These are phyloP conservation scores for Polygonum maritimum DNA, from an alignment of 148 eudicot species.

Conservation along the genomic window DNA sequence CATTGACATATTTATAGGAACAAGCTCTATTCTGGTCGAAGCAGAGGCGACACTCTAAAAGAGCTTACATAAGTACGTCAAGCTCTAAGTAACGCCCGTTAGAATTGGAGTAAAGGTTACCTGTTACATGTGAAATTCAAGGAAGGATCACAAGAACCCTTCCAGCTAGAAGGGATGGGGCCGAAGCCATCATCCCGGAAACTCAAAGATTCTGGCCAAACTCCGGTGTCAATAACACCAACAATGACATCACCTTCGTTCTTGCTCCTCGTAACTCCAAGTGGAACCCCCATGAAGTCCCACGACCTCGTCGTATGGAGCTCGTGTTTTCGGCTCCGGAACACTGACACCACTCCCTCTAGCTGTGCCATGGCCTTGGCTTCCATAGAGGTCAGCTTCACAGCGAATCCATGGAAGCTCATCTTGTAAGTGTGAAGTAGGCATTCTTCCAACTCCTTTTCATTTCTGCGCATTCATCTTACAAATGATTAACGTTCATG, in stretches of 20 bases:
- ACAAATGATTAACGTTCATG: not conserved
- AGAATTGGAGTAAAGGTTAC: slow-evolving; percentile 14
- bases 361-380: slow-evolving; percentile 21
- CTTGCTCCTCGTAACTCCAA: not conserved
- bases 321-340: slow-evolving; percentile 31
- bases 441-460: not conserved
- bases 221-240: slow-evolving; percentile 34
- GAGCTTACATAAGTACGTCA: too few species aligned
- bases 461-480: not conserved
- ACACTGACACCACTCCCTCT: slow-evolving; percentile 40
- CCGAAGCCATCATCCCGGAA: slow-evolving; percentile 38
- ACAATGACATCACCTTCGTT: slow-evolving; percentile 34
- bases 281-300: slow-evolving; percentile 44
- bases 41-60: too few species aligned
- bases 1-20: too few species aligned
- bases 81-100: too few species aligned
- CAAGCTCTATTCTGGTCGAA: too few species aligned
- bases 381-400: slow-evolving; percentile 23
- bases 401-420: slow-evolving; percentile 41
- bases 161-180: slow-evolving; percentile 45
- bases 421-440: slow-evolving; percentile 18
- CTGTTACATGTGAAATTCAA: slow-evolving; percentile 49
- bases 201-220: slow-evolving; percentile 51
- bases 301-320: slow-evolving; percentile 62
- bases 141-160: slow-evolving; percentile 32